Base-by-base conservation (phyloP, 768 basidiomycete genomes). In the Pleurotus tuoliensis region DNA sequence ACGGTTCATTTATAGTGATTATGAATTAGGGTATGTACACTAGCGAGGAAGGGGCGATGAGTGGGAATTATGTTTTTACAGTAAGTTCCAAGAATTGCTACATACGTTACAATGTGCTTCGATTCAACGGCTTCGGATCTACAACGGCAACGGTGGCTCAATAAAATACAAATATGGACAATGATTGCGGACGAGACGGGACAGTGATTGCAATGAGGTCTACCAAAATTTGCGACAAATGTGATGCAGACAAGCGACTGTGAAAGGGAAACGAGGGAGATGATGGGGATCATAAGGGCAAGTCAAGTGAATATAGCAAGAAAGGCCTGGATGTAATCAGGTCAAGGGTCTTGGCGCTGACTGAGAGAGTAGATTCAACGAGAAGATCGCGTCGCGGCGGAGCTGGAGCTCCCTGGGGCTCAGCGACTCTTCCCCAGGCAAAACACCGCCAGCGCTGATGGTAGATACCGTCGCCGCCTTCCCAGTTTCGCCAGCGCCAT, bases 401-500 rank as follows among this genome's bases (percentile, higher is more conserved):
- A 52, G 51, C 24, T 52, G 51, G 12, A 52, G 51, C 40, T 52
- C 51, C 9, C 22, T 34, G 37, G 51, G 51, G 13, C 51, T 52
- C 51, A 52, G 22, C 8, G 51, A 52, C 38, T 52, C 51, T 39
- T 52, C 51, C 9, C 51, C 51, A 38, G 51, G 51, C 15, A 52
- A 22, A 18, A 44, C 41, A 13, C 16, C 20, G 24, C 39, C 51
- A 34, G 30, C 30, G 22, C 15, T 22, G 13, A 52, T 34, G n/a
- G 38, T 39, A 25, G 40, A 24, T 5, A 52, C 27, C n/a, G 51
- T 16, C 3, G 51, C 16, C 27, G 49, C n/a, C 12, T 34, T 25
- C 12, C 37, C 22, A 39, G 39, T 25, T 34, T 34, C 22, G 27
- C 37, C 20, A 20, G 51, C 16, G 22, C 22, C 20, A 18, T 20